Base-by-base conservation (phyloP, 2,329 filamentous ascomycete species). In the Colletotrichum noveboracense region DNA sequence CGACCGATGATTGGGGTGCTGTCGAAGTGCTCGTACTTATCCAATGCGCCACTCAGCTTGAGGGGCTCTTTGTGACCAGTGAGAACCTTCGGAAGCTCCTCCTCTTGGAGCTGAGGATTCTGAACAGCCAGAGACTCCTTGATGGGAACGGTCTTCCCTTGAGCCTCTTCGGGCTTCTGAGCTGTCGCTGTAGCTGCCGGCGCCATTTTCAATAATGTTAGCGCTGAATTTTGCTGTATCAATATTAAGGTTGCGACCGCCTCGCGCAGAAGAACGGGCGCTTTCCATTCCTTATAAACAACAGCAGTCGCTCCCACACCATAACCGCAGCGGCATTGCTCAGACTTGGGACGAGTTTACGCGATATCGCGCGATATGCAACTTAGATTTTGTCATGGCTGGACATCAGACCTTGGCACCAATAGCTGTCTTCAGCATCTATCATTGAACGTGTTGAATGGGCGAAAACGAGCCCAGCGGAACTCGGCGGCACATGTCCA, bases 1-100 rank as follows among this genome's bases (percentile, higher is more conserved):
- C 88, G 87, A 6, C 92, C 92, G 72, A 94, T 93, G 56, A 89
- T 84, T 0, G 92, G 92, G 2, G 92, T 93, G 6, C 89, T 84
- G 36, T 93, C 92, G 71, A 92, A 90, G 4, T 86, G 86, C 76
- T 91, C 86, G 76, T 88, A 90, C 13, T 85, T 74, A 52, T 92
- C 87, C 0, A 92, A 84, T 2, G 82, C 86, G 1, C 90, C 90
- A 3, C 86, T 88, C 5, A 87, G 82, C 80, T 88, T 87, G 9
- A 91, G 81, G 0, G 89, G 89, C 76, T 84, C 80, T 21, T 52
- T 69, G 26, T 78, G 77, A 13, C 30, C 77, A 10, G 64, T 78
- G 7, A 52, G 66, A 21, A 77, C 55, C 36, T 69, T 58, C 18
- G 77, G 77, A 2, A 78, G 72, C 36, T 65, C 52, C 9, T 58